Conservation (phyloP, 176 grass and related monocot species). For the Musa beccarii region DNA sequence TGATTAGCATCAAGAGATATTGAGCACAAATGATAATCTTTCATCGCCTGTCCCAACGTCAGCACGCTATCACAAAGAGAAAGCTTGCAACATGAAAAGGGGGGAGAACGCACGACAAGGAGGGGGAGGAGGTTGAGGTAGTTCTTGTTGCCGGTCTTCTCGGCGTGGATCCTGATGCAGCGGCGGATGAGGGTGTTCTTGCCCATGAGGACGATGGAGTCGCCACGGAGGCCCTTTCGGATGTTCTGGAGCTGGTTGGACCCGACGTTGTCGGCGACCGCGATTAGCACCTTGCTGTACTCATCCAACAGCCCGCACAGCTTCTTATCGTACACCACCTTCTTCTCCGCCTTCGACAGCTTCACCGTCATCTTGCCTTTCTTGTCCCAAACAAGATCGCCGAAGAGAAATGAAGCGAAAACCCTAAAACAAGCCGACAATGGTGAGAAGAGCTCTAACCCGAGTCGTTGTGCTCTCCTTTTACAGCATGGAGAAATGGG, state of each 20-base stretch:
- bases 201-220: conserved; percentile 11
- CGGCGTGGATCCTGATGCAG: conserved; percentile 6
- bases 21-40: no score
- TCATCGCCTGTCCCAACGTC: no score
- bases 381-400: background rate
- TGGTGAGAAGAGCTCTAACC: no score
- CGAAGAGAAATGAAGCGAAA: no score
- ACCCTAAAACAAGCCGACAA: no score
- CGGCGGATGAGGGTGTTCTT: conserved; percentile 16
- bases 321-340: conserved; percentile 11
- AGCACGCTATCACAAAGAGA: no score
- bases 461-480: no score
- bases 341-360: conserved; percentile 11
- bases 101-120: background rate
- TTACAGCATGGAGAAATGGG: no score
- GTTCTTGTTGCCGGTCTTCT: conserved; percentile 17
- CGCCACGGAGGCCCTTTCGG: conserved; percentile 6
- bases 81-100: background rate
- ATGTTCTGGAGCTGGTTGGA: conserved; percentile 13
- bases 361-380: background rate
- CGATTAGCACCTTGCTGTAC: conserved; percentile 9
- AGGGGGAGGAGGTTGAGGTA: conserved; percentile 12
- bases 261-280: conserved; percentile 6
- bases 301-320: conserved; percentile 8
- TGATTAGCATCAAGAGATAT: no score